Percentiles rank a stretch among this genome's conserved stretches.
Evolutionary conservation across 495 filamentous ascomycete genomes (phyloP).

Genomic region (Neurospora intermedia): DNA sequence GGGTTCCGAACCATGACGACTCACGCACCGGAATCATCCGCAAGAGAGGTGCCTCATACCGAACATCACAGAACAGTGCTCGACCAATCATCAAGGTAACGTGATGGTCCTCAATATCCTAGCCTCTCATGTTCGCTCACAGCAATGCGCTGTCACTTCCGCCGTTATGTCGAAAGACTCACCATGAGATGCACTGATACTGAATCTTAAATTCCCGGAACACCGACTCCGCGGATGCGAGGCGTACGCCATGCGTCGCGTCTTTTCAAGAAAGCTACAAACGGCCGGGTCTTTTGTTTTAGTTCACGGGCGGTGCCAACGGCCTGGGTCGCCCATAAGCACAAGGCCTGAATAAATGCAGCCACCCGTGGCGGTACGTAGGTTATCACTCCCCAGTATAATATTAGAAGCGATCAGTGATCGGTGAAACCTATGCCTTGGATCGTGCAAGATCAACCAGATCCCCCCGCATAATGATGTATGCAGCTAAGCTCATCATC

Average conservation of each 20-base stretch:
- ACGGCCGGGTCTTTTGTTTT: background rate
- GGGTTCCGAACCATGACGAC: background rate
- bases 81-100: background rate
- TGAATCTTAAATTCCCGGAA: background rate
- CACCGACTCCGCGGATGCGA: background rate
- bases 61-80: background rate
- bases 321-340: background rate
- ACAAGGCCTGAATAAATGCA: conserved; percentile 5
- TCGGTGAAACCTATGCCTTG: background rate
- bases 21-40: background rate
- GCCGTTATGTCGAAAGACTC: background rate
- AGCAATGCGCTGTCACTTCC: background rate
- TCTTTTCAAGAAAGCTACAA: background rate
- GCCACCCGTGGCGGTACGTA: conserved; percentile 8
- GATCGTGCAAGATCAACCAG: conserved; percentile 7
- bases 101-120: background rate
- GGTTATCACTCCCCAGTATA: conserved; percentile 3
- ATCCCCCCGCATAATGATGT: background rate
- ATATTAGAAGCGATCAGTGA: conserved; percentile 9
- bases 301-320: background rate
- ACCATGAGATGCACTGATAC: background rate
- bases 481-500: background rate
- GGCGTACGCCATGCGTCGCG: conserved; percentile 8
- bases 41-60: background rate
- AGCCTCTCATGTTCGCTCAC: background rate